A percentile compares a stretch with the other conserved stretches of the same genome.
These are phyloP conservation scores for Pholiota molesta DNA, from an alignment of 768 basidiomycete species.

Conservation along the genomic window DNA sequence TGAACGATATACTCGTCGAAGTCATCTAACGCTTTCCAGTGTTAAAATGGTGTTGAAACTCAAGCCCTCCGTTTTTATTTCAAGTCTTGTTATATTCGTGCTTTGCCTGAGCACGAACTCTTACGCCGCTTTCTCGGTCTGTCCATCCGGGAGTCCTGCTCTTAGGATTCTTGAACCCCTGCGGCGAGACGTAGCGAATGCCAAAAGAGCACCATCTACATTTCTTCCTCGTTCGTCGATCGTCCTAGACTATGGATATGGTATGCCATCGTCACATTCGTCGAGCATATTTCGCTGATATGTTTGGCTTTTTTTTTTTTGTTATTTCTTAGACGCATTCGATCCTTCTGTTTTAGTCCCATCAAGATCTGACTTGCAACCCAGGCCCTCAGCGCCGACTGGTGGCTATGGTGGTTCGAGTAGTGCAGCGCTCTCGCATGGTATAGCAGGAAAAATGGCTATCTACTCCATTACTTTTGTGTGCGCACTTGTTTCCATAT, in stretches of 20 bases:
- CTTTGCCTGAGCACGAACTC: too few relatives aligned
- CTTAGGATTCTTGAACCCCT: neutral
- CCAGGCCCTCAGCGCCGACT: neutral
- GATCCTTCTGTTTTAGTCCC: neutral
- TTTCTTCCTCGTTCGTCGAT: neutral
- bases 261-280: neutral
- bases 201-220: neutral
- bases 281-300: neutral
- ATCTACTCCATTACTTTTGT: too few relatives aligned
- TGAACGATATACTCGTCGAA: too few relatives aligned
- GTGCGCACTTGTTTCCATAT: too few relatives aligned
- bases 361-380: neutral
- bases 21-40: too few relatives aligned
- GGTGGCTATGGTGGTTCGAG: too few relatives aligned
- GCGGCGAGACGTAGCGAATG: neutral
- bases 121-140: too few relatives aligned
- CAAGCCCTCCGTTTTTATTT: too few relatives aligned
- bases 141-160: neutral
- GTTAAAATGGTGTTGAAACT: too few relatives aligned
- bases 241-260: neutral
- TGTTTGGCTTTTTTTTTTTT: neutral
- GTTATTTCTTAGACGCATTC: neutral
- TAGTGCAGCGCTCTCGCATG: too few relatives aligned
- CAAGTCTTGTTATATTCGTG: too few relatives aligned
- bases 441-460: too few relatives aligned